phyloP scores from a whole-genome alignment of 768 basidiomycete genomes.

The Tylopilus cervinicoccineus region DNA sequence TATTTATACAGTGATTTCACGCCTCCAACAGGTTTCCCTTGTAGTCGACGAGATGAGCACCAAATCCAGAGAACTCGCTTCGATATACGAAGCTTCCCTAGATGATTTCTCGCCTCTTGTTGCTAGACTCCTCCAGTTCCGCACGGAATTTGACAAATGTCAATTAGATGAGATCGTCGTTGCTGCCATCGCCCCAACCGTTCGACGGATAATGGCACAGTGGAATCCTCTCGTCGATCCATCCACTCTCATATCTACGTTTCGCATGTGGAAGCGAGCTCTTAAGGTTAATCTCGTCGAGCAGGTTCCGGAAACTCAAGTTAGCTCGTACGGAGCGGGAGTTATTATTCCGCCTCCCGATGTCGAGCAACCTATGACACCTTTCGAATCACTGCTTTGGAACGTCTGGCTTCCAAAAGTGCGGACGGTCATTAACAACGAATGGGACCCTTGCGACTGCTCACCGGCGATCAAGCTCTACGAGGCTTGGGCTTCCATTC shows the following conservation, averaged over 20 bases:
- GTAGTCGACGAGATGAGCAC: slow-evolving; percentile 68
- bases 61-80: slow-evolving; percentile 60
- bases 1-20: slow-evolving; percentile 57
- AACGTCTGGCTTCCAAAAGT: slow-evolving; percentile 93
- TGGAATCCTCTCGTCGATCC: slow-evolving; percentile 90
- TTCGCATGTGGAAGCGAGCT: slow-evolving; percentile 66
- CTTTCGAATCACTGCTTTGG: slow-evolving; percentile 94
- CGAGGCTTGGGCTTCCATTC: slow-evolving; percentile 82
- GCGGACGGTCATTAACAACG: slow-evolving; percentile 91
- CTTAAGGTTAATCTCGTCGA: slow-evolving; percentile 55
- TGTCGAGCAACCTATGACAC: slow-evolving; percentile 74
- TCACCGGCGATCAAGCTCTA: slow-evolving; percentile 77
- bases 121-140: slow-evolving; percentile 68
- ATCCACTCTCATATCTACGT: slow-evolving; percentile 54
- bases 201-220: slow-evolving; percentile 65
- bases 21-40: slow-evolving; percentile 72
- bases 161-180: slow-evolving; percentile 89
- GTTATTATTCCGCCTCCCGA: slow-evolving; percentile 29
- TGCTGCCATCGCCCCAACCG: slow-evolving; percentile 79
- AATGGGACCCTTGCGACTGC: slow-evolving; percentile 78
- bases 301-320: slow-evolving; percentile 39
- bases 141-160: slow-evolving; percentile 72
- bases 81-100: slow-evolving; percentile 66
- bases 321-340: slow-evolving; percentile 56
- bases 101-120: slow-evolving; percentile 72